phyloP scores from a whole-genome alignment of 805 yeast genomes.

The Hanseniaspora occidentalis region DNA sequence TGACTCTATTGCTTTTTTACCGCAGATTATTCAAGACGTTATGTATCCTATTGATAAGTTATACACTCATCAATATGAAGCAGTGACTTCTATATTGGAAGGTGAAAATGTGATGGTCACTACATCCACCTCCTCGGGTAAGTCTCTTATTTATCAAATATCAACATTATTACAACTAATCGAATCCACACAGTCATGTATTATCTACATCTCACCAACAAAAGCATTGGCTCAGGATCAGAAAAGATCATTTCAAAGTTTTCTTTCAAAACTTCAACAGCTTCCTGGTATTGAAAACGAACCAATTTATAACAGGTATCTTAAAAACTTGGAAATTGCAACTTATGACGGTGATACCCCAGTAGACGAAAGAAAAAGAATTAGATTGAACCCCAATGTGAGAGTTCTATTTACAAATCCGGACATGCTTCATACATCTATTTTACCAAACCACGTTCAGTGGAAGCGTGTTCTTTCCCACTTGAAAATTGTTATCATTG shows the following conservation, averaged over 20 bases:
- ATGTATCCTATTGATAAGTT: conserved; percentile 26
- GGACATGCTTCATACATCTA: conserved; percentile 78
- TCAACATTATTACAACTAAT: conserved; percentile 50
- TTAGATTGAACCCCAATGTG: conserved; percentile 39
- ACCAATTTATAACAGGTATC: conserved; percentile 2
- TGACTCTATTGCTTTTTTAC: conserved; percentile 3
- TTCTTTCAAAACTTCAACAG: conserved; percentile 33
- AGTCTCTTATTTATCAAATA: conserved; percentile 81
- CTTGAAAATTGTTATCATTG: conserved; percentile 65
- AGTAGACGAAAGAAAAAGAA: conserved; percentile 33
- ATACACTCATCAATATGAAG: conserved; percentile 75
- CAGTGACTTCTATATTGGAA: conserved; percentile 42
- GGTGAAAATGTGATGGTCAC: conserved; percentile 70
- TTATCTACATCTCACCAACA: conserved; percentile 88
- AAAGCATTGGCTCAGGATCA: conserved; percentile 98
- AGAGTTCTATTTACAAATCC: conserved; percentile 89
- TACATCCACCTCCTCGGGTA: conserved; percentile 96
- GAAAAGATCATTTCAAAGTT: conserved; percentile 56
- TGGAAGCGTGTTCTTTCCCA: conserved; percentile 63
- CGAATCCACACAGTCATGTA: conserved; percentile 35
- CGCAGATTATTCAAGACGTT: conserved; percentile 1
- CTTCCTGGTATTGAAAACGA: neutral
- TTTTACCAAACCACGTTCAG: conserved; percentile 61
- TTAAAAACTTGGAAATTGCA: conserved; percentile 41
- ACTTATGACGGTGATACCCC: conserved; percentile 95